Base-by-base conservation (phyloP, 2,329 filamentous ascomycete species). In the Trichoderma guizhouense region DNA sequence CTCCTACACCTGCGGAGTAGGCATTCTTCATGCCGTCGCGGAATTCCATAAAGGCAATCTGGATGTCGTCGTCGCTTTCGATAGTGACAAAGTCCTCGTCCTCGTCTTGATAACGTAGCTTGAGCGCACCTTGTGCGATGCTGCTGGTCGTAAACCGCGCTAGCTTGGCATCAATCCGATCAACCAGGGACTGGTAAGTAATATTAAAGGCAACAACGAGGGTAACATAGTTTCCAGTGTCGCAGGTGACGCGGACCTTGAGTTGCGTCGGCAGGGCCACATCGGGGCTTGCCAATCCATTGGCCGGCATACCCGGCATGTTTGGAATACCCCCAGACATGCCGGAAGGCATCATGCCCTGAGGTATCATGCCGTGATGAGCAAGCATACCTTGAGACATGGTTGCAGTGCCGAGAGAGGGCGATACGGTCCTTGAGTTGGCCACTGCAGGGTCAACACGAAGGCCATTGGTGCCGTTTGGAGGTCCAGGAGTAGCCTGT, bases 161-260 rank as follows among this genome's bases (percentile, higher is more conserved):
- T 72, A 99, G 88, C 81, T 99, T 99, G 32, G 94, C 94, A 79
- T 99, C 96, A 77, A 99, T 98, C 12, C 96, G 92, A 79, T 98
- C 96, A 74, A 96, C 94, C 70, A 99, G 86, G 28, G 93, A 96
- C 75, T 96, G 93, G 82, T 97, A 98, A 53, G 93, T 92, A 77
- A 98, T 98, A 79, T 97, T 97, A 82, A 94, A 97, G 36, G 94
- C 93, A 55, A 97, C 97, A 12, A 99, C 95, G n/a, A 99, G 87
- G 1, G 95, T 98, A 72, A 98, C 92, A 76, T 97, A 97, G 79
- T 95, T 96, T 61, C 92, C 92, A 60, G 82, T 84, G 72, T 96
- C 93, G 79, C 93, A 97, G 78, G 95, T 95, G 71, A 99, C 94
- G 80, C 97, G 97, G 65, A 98, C 95, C 83, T 98, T 98, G 66